phyloP scores from a whole-genome alignment of 2,329 filamentous ascomycete species.

The Scedosporium minutisporum region DNA sequence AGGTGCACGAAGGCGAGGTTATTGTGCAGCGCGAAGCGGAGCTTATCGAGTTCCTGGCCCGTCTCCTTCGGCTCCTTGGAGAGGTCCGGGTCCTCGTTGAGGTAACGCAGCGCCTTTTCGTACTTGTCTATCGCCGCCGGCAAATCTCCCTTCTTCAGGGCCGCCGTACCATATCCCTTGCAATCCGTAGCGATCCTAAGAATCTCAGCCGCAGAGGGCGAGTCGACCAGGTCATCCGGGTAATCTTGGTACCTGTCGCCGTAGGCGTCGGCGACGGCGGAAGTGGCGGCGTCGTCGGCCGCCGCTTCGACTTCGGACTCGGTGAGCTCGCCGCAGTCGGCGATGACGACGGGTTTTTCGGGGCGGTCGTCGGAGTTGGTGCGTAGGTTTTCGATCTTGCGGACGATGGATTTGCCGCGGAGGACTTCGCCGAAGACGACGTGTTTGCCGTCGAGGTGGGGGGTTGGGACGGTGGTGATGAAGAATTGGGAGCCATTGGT shows the following conservation, averaged over 20 bases:
- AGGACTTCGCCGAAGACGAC: conserved; percentile 95
- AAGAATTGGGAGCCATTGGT: conserved; percentile 99
- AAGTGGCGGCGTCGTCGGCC: conserved; percentile 37
- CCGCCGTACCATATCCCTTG: conserved; percentile 86
- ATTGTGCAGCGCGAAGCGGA: conserved; percentile 79
- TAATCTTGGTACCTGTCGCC: conserved; percentile 94
- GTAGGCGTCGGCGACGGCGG: conserved; percentile 65
- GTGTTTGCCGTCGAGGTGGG: conserved; percentile 91
- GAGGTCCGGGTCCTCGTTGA: conserved; percentile 72
- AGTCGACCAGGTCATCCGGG: conserved; percentile 66
- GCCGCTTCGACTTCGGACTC: conserved; percentile 53
- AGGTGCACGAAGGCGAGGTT: conserved; percentile 80
- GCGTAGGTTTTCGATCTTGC: conserved; percentile 77
- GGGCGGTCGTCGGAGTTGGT: conserved; percentile 74
- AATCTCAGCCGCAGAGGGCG: conserved; percentile 51
- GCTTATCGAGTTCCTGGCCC: conserved; percentile 54
- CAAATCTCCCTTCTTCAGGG: conserved; percentile 73
- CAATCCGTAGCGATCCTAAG: conserved; percentile 73
- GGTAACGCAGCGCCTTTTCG: conserved; percentile 81
- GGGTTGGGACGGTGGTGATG: conserved; percentile 89
- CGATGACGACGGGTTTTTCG: conserved; percentile 59
- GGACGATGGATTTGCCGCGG: conserved; percentile 81
- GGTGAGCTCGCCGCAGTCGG: conserved; percentile 76
- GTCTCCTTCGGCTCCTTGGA: conserved; percentile 63
- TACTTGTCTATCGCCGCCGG: conserved; percentile 77